Evolutionary conservation across 225 moss, liverwort and hornwort species (phyloP), one percentile per base, ranked within the genome.

Genomic region (Polytrichum commune): DNA sequence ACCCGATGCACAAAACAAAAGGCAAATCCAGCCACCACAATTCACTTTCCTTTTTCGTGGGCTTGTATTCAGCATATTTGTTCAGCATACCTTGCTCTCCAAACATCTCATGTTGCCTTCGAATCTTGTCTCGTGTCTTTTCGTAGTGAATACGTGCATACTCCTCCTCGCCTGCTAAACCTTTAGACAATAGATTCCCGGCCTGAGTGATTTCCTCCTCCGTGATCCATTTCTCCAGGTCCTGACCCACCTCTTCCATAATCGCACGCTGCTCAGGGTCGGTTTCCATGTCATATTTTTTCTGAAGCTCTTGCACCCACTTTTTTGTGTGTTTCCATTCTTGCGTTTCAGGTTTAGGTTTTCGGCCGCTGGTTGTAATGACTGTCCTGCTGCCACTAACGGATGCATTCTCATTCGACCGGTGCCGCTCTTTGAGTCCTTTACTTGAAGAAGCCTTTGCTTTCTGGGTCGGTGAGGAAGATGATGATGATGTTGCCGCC

Each of bases 11-110:
- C 80, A 95, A 77, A 63, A 99, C 90, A 69, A 72, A 99, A 18
- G 95, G 98, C 54, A 99, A 80, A 78, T 91, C 86, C 56, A 99
- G 80, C 98, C 98, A 99, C 98, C 98, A 99, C n/a, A 99, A 65
- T 66, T 99, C 98, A 7, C 70, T 57, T 74, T 95, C 92, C 74
- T 92, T 80, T 76, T 80, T 84, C 7, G 80, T 64, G 25, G 90
- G 83, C 78, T 91, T 95, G 72, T 95, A 99, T 81, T 99, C 95
- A 24, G 79, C 72, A 67, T 99, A 99, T 72, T 99, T 99, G 70
- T 78, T 81, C 62, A 99, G 79, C 95, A 99, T 95, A n/a, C 85
- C 93, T 32, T 84, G 81, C 29, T 79, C 83, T 64, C 98, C 98
- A 73, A 93, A 95, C 74, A 69, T 80, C 69, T 93, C 91, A 33